These are phyloP conservation scores for Xylaria hypoxylon DNA, from an alignment of 2,329 filamentous ascomycete genomes.

Conservation along the genomic window DNA sequence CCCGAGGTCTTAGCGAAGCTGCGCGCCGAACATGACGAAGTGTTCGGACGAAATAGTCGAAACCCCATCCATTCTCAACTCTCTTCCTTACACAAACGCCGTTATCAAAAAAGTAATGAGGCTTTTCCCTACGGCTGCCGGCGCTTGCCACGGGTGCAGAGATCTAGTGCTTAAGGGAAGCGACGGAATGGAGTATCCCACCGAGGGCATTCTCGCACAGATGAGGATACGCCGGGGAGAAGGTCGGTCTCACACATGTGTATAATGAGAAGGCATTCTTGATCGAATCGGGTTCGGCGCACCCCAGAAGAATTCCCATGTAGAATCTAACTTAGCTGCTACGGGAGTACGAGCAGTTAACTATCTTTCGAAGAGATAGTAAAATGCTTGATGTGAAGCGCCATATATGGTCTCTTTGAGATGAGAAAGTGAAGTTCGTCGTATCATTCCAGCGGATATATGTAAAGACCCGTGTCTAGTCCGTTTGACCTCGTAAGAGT, in stretches of 20 bases:
- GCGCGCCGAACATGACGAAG: conserved; percentile 61
- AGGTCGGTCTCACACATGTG: conserved; percentile 45
- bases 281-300: conserved; percentile 46
- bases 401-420: not conserved
- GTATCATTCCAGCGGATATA: not conserved
- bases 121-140: conserved; percentile 63
- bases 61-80: conserved; percentile 61
- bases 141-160: conserved; percentile 54
- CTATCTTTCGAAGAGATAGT: not conserved
- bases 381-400: not conserved
- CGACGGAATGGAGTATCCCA: conserved; percentile 58
- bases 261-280: conserved; percentile 46
- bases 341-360: conserved; percentile 11
- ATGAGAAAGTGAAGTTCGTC: not conserved
- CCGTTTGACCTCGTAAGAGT: not conserved
- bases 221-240: conserved; percentile 47
- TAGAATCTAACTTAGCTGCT: conserved; percentile 43
- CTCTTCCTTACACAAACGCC: conserved; percentile 64
- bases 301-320: conserved; percentile 47
- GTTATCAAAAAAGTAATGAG: conserved; percentile 67
- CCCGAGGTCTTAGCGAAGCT: conserved; percentile 48
- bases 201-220: conserved; percentile 58
- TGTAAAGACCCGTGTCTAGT: not conserved
- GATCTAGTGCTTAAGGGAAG: conserved; percentile 57
- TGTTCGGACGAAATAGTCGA: conserved; percentile 59